Evolutionary conservation across 306 rosid genomes (phyloP), one percentile per base, ranked within the genome.

Genomic region (Quercus ilex): DNA sequence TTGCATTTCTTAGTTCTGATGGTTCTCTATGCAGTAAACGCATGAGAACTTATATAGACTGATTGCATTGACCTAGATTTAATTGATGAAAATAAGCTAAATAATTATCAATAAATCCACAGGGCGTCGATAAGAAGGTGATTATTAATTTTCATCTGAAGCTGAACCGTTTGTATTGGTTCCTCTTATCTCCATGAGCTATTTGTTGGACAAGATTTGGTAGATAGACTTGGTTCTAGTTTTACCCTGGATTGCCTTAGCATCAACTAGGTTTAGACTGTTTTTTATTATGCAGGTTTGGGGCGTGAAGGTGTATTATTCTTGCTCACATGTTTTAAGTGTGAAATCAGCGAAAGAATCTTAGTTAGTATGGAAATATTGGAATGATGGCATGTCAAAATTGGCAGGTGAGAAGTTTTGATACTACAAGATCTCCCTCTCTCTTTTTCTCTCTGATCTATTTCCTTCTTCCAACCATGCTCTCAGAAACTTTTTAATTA

Each of bases 231-330:
- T 67, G 18, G 69, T 69, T 69, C 6, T 73, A 73, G 28, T 78
- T 87, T 84, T 78, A 72, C 57, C 58, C 2, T 78, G 65, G 82
- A 73, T 73, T 78, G 41, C 20, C 73, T 69, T 68, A 74, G 90
- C 71, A 80, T 81, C 89, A 71, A 69, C 74, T 87, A 82, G 93
- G 89, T 89, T 89, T 88, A 85, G 90, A 83, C 72, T 83, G 52
- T 83, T 87, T 49, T 85, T 76, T 79, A 70, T 83, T 49, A 85
- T 89, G 96, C 93, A 89, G 96, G 93, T 89, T 86, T 64, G 82
- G 75, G 74, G 84, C 88, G 7, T 82, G 91, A 79, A 56, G 84
- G 78, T 82, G 81, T 87, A 71, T 81, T 75, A 35, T 77, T 56
- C 83, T 74, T 74, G 74, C 80, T 62, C 57, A 55, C 74, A 26